Evolutionary conservation across 371 early-diverging fungal genomes (phyloP).

Genomic region (Mucor sp.): DNA sequence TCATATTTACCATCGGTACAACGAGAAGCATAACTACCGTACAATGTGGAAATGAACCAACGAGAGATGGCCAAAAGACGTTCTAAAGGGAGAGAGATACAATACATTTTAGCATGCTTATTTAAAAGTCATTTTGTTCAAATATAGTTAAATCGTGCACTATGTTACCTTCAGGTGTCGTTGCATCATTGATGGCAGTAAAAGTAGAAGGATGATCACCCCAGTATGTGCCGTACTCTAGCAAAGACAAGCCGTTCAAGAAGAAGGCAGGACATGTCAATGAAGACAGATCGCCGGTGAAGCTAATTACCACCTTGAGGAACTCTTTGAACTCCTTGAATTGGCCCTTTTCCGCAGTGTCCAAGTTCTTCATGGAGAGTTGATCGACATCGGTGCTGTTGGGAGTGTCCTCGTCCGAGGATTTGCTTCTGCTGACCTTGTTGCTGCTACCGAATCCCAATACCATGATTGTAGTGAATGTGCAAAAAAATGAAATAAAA

Average conservation of each 20-base stretch:
- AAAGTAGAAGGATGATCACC: conserved; percentile 36
- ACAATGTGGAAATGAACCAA: conserved; percentile 62
- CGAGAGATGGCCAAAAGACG: conserved; percentile 30
- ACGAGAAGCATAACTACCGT: conserved; percentile 60
- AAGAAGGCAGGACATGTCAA: conserved; percentile 81
- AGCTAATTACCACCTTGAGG: conserved; percentile 69
- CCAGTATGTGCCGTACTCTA: conserved; percentile 68
- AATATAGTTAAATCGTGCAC: not conserved
- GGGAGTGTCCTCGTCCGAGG: conserved; percentile 34
- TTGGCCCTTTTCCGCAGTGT: conserved; percentile 43
- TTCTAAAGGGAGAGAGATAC: conserved; percentile 8
- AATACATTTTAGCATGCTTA: not conserved
- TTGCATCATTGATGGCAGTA: conserved; percentile 48
- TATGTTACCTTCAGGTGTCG: conserved; percentile 50
- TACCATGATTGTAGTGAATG: conserved; percentile 3
- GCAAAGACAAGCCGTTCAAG: conserved; percentile 70
- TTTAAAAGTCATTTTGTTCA: not conserved
- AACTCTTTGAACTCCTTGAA: conserved; percentile 45
- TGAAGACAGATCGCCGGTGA: conserved; percentile 80
- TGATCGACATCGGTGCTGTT: conserved; percentile 40
- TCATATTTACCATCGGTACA: conserved; percentile 48
- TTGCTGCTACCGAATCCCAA: conserved; percentile 22
- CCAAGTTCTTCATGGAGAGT: conserved; percentile 43
- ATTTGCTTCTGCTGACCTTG: not conserved
- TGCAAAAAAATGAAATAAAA: not conserved